Conservation (phyloP, 2,329 filamentous ascomycete species). For the Trichothecium roseum region DNA sequence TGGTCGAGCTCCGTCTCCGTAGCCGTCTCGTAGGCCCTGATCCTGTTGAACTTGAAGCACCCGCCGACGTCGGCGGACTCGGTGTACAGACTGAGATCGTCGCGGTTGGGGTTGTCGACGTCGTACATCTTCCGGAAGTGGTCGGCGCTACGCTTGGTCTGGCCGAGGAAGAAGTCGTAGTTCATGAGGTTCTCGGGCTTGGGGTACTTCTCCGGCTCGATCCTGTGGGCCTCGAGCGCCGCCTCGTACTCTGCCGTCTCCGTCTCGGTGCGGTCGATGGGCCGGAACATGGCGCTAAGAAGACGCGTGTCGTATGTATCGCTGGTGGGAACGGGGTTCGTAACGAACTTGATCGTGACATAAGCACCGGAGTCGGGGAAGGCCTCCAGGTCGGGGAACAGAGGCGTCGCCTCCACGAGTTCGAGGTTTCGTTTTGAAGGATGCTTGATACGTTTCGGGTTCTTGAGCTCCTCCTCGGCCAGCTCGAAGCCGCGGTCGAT, state of each 20-base stretch:
- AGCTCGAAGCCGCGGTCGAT: slow-evolving; percentile 52
- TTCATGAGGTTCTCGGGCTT: slow-evolving; percentile 49
- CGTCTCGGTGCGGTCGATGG: slow-evolving; percentile 43
- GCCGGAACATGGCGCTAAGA: slow-evolving; percentile 50
- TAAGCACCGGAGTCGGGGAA: slow-evolving; percentile 62
- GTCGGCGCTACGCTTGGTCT: slow-evolving; percentile 33
- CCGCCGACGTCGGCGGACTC: slow-evolving; percentile 32
- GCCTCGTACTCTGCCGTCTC: slow-evolving; percentile 42
- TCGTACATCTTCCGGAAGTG: slow-evolving; percentile 54
- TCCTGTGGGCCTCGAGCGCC: slow-evolving; percentile 42
- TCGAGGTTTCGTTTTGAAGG: slow-evolving; percentile 48
- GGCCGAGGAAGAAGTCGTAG: slow-evolving; percentile 57
- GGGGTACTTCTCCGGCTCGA: slow-evolving; percentile 44
- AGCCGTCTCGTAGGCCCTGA: slow-evolving; percentile 55
- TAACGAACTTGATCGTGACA: slow-evolving; percentile 58
- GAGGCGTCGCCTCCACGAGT: slow-evolving; percentile 47
- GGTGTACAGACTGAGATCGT: slow-evolving; percentile 45
- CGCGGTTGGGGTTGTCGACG: slow-evolving; percentile 41
- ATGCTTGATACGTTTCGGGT: slow-evolving; percentile 43
- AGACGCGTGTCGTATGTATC: slow-evolving; percentile 49
- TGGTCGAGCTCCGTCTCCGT: slow-evolving; percentile 46
- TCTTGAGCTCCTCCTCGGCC: slow-evolving; percentile 42
- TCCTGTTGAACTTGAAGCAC: slow-evolving; percentile 50
- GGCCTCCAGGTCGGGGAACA: slow-evolving; percentile 57
- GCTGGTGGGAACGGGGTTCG: slow-evolving; percentile 46